Evolutionary conservation across 192 early-diverging fungal genomes (phyloP), one percentile per base, ranked within the genome.

Genomic region (Radiomyces spectabilis): DNA sequence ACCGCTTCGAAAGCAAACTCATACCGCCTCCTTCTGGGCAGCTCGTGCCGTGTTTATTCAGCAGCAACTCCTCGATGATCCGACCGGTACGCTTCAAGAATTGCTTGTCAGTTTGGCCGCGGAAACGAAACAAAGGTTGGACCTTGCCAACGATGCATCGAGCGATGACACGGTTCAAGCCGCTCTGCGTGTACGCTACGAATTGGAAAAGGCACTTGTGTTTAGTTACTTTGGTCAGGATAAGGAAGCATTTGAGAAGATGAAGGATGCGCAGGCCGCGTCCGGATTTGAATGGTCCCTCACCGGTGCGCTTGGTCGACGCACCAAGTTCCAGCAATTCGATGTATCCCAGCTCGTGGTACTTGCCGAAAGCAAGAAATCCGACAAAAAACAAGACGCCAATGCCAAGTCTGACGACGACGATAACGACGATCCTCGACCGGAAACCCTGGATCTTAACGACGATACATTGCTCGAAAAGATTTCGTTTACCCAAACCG

Each of bases 391-490:
- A 8, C 3, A 26, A 13, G 22, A 27, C 10, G 31, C 48, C 27
- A 59, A 50, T 31, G 34, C 54, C 34, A 15, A 59, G 34, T 15
- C 57, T 6, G 47, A 44, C 29, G 57, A 69, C 32, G 53, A 40
- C 4, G 49, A 41, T 7, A 22, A 65, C 26, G 61, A 65, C 13
- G 65, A 55, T 1, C 37, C 54, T 9, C 52, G 55, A 32, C 93
- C 92, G n/a, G 82, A 88, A 53, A 82, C 73, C n/a, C 49, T 99
- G 43, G 76, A 63, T 25, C 72, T 95, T 18, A 93, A 99, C 56
- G 92, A 97, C 63, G 97, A 99, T 52, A 88, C 88, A 2, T 45
- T 99, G 7, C 68, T 99, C 50, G 97, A 99, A 63, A 83, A 72
- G 30, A 81, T 91, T 41, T 57, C 74, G 35, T 86, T 88, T 45